These are phyloP conservation scores for Neonectria sp. DNA, from an alignment of 2,329 filamentous ascomycete genomes.

Conservation along the genomic window DNA sequence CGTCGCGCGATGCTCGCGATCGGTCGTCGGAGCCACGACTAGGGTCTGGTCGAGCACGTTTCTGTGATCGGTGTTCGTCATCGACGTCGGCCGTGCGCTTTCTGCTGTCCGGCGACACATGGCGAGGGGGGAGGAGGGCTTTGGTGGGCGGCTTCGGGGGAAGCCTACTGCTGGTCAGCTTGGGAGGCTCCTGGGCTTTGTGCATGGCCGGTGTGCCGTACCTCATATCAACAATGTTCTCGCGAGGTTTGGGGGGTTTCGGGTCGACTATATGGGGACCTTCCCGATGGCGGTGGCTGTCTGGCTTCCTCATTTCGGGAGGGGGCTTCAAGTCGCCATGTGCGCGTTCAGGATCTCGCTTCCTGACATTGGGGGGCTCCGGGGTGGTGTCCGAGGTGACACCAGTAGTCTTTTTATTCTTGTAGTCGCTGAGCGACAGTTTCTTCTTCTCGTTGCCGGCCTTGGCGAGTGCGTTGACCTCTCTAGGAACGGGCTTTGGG, in stretches of 20 bases:
- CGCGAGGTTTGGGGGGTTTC: constrained; percentile 51
- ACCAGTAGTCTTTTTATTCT: constrained; percentile 65
- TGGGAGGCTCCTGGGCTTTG: neutral
- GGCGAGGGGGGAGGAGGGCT: constrained; percentile 52
- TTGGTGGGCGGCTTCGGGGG: constrained; percentile 55
- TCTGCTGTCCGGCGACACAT: constrained; percentile 61
- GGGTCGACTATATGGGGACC: constrained; percentile 45
- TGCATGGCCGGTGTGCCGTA: constrained; percentile 30
- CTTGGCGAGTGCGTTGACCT: constrained; percentile 58
- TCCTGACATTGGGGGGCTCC: constrained; percentile 52
- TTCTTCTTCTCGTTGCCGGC: constrained; percentile 67
- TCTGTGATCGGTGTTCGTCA: constrained; percentile 61
- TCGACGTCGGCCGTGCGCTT: constrained; percentile 64
- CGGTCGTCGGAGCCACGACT: constrained; percentile 52
- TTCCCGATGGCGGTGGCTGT: constrained; percentile 44
- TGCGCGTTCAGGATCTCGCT: constrained; percentile 51
- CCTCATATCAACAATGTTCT: constrained; percentile 51
- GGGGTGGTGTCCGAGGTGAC: constrained; percentile 55
- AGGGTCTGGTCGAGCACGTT: constrained; percentile 61
- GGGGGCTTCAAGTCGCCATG: constrained; percentile 41
- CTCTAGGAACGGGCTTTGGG: constrained; percentile 55
- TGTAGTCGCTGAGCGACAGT: constrained; percentile 72
- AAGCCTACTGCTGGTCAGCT: constrained; percentile 48
- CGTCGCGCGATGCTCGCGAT: constrained; percentile 52
- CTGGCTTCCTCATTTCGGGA: constrained; percentile 43